Conservation (phyloP, 2,329 filamentous ascomycete species). For the Diaporthe sp. region DNA sequence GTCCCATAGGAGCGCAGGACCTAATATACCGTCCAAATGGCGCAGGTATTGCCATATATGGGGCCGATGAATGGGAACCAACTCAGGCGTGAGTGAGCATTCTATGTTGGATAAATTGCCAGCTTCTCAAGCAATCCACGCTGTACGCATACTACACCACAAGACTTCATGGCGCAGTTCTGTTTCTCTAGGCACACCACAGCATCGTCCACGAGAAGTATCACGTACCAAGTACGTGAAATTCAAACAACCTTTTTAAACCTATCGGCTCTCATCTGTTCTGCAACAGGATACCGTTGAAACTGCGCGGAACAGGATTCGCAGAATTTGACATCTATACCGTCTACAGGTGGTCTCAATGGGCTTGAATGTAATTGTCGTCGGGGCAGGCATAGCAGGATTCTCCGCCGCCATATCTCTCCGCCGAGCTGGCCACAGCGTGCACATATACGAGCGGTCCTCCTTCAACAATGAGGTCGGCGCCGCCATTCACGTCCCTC, state of each 20-base stretch:
- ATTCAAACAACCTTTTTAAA: background rate
- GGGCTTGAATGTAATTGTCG: slow-evolving; percentile 37
- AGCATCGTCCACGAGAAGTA: background rate
- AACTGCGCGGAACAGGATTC: background rate
- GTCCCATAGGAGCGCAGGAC: background rate
- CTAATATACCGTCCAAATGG: background rate
- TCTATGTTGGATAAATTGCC: background rate
- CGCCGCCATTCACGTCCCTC: slow-evolving; percentile 51
- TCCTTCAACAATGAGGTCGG: slow-evolving; percentile 49
- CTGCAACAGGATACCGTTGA: background rate
- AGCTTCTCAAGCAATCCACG: background rate
- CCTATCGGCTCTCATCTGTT: background rate
- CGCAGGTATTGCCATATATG: background rate
- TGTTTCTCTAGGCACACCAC: background rate
- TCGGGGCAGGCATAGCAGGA: slow-evolving; percentile 51
- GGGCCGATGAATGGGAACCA: background rate
- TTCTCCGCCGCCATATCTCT: slow-evolving; percentile 47
- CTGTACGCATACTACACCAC: background rate
- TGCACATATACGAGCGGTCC: slow-evolving; percentile 51
- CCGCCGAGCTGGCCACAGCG: slow-evolving; percentile 46
- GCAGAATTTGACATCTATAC: too few relatives aligned
- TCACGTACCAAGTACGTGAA: background rate
- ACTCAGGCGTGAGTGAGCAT: background rate
- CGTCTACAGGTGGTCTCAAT: background rate
- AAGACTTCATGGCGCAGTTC: background rate